These are phyloP conservation scores for Lathyrus aphaca DNA, from an alignment of 306 rosid genomes.

Conservation along the genomic window DNA sequence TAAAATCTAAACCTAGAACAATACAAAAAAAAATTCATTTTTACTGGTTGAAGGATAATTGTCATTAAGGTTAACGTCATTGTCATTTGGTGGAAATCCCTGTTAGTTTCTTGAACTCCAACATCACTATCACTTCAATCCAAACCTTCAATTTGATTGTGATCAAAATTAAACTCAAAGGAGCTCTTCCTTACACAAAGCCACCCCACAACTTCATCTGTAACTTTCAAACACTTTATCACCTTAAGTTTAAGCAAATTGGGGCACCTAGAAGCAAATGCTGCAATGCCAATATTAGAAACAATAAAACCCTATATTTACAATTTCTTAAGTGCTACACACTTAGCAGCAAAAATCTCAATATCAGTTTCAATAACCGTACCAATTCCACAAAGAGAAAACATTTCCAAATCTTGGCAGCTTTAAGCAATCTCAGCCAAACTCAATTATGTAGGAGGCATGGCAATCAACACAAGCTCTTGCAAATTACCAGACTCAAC, in stretches of 20 bases:
- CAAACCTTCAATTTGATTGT: constrained; percentile 49
- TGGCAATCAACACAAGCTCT: too few species aligned
- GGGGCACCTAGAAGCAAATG: too few species aligned
- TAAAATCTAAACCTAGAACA: too few species aligned
- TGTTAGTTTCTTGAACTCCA: constrained; percentile 49
- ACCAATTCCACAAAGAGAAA: constrained; percentile 72
- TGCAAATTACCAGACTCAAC: too few species aligned
- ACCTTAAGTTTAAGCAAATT: too few species aligned
- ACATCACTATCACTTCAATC: constrained; percentile 53
- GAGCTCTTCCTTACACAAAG: constrained; percentile 38
- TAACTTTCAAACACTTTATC: too few species aligned
- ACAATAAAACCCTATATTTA: too few species aligned
- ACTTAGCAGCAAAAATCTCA: constrained; percentile 67
- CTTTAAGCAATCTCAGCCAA: constrained; percentile 59
- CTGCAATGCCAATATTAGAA: too few species aligned
- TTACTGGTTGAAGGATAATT: constrained; percentile 55
- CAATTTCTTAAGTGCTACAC: too few species aligned
- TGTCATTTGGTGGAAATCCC: constrained; percentile 32
- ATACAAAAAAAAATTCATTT: too few species aligned
- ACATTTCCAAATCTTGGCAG: constrained; percentile 63
- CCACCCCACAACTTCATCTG: too few species aligned
- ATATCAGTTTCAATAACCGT: constrained; percentile 70
- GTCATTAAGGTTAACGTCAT: constrained; percentile 34
- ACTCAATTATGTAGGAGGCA: constrained; percentile 59
- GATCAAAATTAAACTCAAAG: constrained; percentile 65